Evolutionary conservation across 768 basidiomycete species (phyloP).

Genomic region (Pleurotus citrinopileatus): DNA sequence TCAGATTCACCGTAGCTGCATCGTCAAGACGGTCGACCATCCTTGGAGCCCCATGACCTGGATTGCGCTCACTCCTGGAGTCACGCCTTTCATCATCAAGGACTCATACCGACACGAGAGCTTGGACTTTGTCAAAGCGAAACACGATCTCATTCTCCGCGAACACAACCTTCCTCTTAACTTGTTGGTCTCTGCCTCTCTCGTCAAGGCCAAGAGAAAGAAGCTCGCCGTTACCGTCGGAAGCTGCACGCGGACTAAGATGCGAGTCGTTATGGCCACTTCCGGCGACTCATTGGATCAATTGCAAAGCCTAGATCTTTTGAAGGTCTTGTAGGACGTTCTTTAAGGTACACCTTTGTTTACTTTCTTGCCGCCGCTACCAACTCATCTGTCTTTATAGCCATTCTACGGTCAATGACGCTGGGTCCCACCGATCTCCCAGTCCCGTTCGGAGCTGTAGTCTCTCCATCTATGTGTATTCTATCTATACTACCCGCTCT

Average conservation of each 20-base stretch:
- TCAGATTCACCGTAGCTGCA: background rate
- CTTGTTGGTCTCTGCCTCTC: no score
- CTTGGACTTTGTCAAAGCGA: no score
- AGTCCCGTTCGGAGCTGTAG: no score
- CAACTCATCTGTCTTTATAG: background rate
- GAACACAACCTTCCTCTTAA: no score
- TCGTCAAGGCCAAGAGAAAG: background rate
- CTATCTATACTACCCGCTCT: no score
- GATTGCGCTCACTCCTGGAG: background rate
- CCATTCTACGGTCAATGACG: background rate
- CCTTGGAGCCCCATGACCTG: background rate
- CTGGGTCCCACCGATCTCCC: no score
- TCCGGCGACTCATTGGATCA: background rate
- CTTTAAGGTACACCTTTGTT: conserved; percentile 13
- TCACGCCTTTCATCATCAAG: background rate
- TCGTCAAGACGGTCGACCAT: background rate
- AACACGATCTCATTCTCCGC: no score
- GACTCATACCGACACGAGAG: background rate
- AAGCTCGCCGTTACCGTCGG: background rate
- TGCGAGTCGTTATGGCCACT: background rate
- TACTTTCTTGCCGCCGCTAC: no score
- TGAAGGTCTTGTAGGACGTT: conserved; percentile 14
- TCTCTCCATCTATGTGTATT: no score
- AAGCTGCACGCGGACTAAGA: background rate
- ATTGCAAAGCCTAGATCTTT: background rate